Base-by-base conservation (phyloP, 139 green algal species). In the Chlamydomonas sphaeroides region DNA sequence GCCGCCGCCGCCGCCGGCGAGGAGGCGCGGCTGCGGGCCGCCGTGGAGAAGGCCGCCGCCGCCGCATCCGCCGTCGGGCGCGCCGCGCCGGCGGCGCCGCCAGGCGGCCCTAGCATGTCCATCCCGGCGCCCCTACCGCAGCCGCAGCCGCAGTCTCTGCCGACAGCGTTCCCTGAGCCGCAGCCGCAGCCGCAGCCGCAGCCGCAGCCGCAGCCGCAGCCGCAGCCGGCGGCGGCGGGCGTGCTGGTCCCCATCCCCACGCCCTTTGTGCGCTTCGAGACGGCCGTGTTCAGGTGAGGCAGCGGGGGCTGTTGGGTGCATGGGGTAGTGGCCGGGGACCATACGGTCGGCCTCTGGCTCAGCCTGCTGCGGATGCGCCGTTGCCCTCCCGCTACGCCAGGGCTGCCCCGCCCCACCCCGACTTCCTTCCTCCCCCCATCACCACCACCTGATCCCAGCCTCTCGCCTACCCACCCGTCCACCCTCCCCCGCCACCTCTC, bases 211-310 rank as follows among this genome's bases (percentile, higher is more conserved):
- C 57, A 69, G 21, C 57, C 33, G 39, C 73, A 79, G 53, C 73
- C 23, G 56, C 41, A 30, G 30, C 30, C 30, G n/a, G 5, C 66
- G 3, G 65, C 65, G 3, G 65, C 21, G 23, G 74, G 59, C 17
- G 39, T 80, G 45, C 42, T 83, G n/a, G 42, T 66, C 8, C 76
- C 76, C 62, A 74, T 83, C 21, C 45, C 76, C 2, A 73, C 76
- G 26, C 76, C 76, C 76, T 74, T 83, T 45, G 25, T 73, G 45
- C 76, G 76, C 42, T 83, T 83, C 63, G 76, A 83, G 76, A 83
- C 76, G 1, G 76, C 63, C 0, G 76, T 83, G 32, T 83, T 83
- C 76, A 83, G 63, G 76, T 83, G 63, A 36, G 63, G 38, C 7
- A 41, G 61, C 23, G n/a, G 5, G 28, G 30, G 28, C 28, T 6